These are phyloP conservation scores for Pseudozyma pruni DNA, from an alignment of 1,284 basidiomycete genomes.

Conservation along the genomic window DNA sequence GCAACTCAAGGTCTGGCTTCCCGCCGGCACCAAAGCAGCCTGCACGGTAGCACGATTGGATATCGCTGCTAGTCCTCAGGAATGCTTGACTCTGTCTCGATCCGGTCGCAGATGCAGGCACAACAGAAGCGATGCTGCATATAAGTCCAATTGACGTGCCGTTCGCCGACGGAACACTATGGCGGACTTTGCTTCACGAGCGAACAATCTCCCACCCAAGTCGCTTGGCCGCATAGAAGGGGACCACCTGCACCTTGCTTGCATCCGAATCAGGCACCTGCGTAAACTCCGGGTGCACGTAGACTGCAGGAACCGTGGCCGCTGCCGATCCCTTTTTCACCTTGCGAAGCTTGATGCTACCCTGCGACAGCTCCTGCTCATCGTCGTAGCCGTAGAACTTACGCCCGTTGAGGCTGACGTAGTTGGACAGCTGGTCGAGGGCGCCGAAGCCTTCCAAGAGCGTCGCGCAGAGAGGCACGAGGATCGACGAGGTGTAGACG, in stretches of 20 bases:
- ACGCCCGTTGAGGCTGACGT: conserved; percentile 61
- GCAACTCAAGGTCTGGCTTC: no score
- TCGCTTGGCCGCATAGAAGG: conserved; percentile 90
- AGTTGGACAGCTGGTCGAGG: conserved; percentile 60
- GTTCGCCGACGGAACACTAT: no score
- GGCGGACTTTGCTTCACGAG: not conserved
- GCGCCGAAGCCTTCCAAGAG: conserved; percentile 66
- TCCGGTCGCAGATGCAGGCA: no score
- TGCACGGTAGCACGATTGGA: no score
- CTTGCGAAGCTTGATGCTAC: conserved; percentile 50
- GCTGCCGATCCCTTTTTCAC: conserved; percentile 5
- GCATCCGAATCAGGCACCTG: conserved; percentile 40
- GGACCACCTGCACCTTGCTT: conserved; percentile 74
- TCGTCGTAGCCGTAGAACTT: conserved; percentile 58
- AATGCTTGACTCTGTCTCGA: no score
- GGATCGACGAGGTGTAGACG: conserved; percentile 65
- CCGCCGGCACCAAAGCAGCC: no score
- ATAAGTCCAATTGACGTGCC: no score
- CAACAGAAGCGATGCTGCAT: no score
- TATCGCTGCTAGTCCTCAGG: no score
- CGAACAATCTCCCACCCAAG: conserved; percentile 81
- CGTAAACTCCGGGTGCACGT: conserved; percentile 47
- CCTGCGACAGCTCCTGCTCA: conserved; percentile 18
- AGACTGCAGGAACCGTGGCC: conserved; percentile 57
- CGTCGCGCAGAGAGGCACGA: conserved; percentile 65